Evolutionary conservation across 2,329 filamentous ascomycete species (phyloP), one percentile per base, ranked within the genome.

Genomic region (Tolypocladium amazonense): DNA sequence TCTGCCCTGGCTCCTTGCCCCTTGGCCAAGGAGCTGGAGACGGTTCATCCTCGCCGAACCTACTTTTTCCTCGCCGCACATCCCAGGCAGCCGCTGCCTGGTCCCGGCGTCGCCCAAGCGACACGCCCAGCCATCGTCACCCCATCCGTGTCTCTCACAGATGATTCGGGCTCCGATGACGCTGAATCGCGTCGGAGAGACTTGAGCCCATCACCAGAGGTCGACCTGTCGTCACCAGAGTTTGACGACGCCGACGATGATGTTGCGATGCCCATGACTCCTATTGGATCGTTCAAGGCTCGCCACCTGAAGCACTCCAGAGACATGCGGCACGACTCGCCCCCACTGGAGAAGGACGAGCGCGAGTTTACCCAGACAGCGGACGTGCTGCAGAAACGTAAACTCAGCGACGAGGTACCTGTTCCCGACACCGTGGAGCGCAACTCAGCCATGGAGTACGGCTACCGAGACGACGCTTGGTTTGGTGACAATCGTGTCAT

Each of bases 341-440:
- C 93, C 57, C 91, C 92, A 20, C 80, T 97, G 43, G 93, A 97
- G 76, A 91, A 89, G 68, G 93, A 97, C 67, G 93, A 97, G 79
- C 90, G 89, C 70, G 94, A 97, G 74, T 99, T 99, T 70, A 97
- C 93, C 8, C 90, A 96, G 75, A 97, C 92, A 1, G 94, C 94
- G 20, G 90, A 91, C 65, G 90, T 88, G 56, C 83, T 97, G 67
- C 90, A 85, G 67, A 86, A 84, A 71, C 78, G 82, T 62, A 87
- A 86, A 68, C 76, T 86, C 27, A 79, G 72, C 53, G 78, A 80
- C 35, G 77, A 77, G 47, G 58, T 62, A 12, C 63, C 69, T 20
- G 62, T 65, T 50, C 60, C 68, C 53, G 72, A 75, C 25, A 62
- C 64, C 23, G 56, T 61, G 23, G 72, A 75, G 58, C 71, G 72